Conservation (phyloP, 331 rosid genomes). For the Prunus yedoensis region DNA sequence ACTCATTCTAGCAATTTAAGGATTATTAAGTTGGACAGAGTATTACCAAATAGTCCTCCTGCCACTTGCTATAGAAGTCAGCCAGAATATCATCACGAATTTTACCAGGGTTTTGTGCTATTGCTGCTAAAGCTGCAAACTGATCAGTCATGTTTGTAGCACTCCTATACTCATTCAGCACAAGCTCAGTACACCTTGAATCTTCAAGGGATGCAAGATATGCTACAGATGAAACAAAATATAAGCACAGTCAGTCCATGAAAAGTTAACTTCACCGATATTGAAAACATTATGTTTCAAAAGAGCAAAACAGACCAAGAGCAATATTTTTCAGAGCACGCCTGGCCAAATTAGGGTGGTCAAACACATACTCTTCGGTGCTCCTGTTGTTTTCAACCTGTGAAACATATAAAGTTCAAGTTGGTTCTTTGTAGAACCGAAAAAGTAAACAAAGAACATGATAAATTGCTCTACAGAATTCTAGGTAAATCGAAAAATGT, state of each 20-base stretch:
- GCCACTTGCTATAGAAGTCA: conserved; percentile 82
- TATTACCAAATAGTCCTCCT: conserved; percentile 74
- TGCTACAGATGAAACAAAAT: conserved; percentile 40
- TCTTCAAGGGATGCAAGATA: conserved; percentile 79
- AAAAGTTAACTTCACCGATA: conserved; percentile 18
- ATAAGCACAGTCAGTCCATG: conserved; percentile 7
- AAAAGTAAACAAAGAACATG: conserved; percentile 6
- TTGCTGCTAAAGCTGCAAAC: conserved; percentile 87
- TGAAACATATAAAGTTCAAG: conserved; percentile 20
- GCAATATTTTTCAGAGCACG: conserved; percentile 92
- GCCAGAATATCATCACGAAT: conserved; percentile 79
- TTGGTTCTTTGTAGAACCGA: background rate
- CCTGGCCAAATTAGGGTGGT: conserved; percentile 77
- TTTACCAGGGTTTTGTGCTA: conserved; percentile 86
- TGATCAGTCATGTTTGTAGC: conserved; percentile 99
- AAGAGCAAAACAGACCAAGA: conserved; percentile 55
- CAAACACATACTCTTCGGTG: conserved; percentile 62
- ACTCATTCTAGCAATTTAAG: conserved; percentile 4
- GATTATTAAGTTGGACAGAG: conserved; percentile 13
- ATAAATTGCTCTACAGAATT: background rate
- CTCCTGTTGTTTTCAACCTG: conserved; percentile 78
- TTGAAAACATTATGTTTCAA: conserved; percentile 17
- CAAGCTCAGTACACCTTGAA: conserved; percentile 47
- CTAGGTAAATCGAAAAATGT: conserved; percentile 22
- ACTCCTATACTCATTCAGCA: conserved; percentile 60